Evolutionary conservation across 345 rosid genomes (phyloP), one percentile per base, ranked within the genome.

Genomic region (Geranium rotundifolium): DNA sequence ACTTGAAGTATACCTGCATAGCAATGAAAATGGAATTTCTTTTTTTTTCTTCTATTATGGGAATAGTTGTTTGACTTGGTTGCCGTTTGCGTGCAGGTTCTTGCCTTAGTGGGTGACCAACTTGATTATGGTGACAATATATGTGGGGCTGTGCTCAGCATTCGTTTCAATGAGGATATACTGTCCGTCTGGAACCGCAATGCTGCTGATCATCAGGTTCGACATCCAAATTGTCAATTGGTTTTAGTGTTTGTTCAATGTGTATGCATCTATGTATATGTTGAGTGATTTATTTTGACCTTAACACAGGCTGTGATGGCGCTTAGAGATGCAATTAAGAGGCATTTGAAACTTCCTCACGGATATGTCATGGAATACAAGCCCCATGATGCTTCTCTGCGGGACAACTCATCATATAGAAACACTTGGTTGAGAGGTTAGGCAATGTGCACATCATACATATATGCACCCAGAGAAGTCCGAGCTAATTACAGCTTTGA

Each of bases 401-500:
- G 90, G 0, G 99, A 90, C 77, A 87, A 83, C 70, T 90, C 99
- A 0, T 93, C 99, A 8, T 90, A 88, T 59, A 79, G 99, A 52
- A 93, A 93, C 82, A 83, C 97, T 20, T 88, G 97, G 99, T 75
- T 93, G 84, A 84, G 96, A 79, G 97, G 99, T 62, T 93, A 81
- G 73, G 67, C 19, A 54, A 56, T 46, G 14, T 7, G 52, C 3
- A 46, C 16, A 34, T 8, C 4, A 4, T 8, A 34, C 8, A 2
- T 9, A 9, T 14, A 14, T 7, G 3, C 16, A 9, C 13, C 16
- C 15, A 46, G 8, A 46, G 14, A 46, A 46, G 16, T 2, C 52
- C 52, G 10, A 46, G 52, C 52, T 46, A 46, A 46, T 12, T 10
- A 46, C 52, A 46, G 52, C 10, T 7, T 46, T 2, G 16, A 46